Percentiles rank a stretch among this genome's conserved stretches.
These are phyloP conservation scores for Avena eriantha DNA, from an alignment of 176 grass and related monocot species.

Conservation along the genomic window DNA sequence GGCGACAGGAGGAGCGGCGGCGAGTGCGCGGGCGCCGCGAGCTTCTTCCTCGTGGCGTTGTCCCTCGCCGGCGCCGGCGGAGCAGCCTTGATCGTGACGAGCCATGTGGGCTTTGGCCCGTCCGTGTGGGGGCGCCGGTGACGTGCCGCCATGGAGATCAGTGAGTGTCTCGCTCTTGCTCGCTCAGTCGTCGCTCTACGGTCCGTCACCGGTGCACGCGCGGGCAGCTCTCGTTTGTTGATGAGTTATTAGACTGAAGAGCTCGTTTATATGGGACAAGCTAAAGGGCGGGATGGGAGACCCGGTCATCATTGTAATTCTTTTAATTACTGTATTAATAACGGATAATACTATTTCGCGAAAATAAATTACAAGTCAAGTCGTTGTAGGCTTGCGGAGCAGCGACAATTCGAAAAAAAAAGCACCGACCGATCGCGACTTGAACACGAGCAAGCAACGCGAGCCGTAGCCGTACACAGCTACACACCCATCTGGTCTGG, in stretches of 20 bases:
- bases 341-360: background rate
- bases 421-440: too few relatives aligned
- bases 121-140: constrained; percentile 39
- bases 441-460: too few relatives aligned
- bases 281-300: background rate
- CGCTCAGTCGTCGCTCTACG: too few relatives aligned
- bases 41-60: constrained; percentile 14
- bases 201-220: background rate
- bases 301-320: background rate
- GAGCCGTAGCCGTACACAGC: too few relatives aligned
- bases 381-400: background rate
- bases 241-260: background rate
- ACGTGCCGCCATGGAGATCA: constrained; percentile 30
- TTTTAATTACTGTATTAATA: background rate
- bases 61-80: constrained; percentile 20
- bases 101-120: constrained; percentile 39
- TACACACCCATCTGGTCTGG: too few relatives aligned
- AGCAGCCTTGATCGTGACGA: constrained; percentile 24
- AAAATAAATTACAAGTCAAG: background rate
- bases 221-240: too few relatives aligned
- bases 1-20: constrained; percentile 48
- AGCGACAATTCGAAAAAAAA: too few relatives aligned
- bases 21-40: background rate
- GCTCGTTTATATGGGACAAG: background rate
- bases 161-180: background rate